Conservation (phyloP, 2,329 filamentous ascomycete genomes). For the Fusarium sp. region DNA sequence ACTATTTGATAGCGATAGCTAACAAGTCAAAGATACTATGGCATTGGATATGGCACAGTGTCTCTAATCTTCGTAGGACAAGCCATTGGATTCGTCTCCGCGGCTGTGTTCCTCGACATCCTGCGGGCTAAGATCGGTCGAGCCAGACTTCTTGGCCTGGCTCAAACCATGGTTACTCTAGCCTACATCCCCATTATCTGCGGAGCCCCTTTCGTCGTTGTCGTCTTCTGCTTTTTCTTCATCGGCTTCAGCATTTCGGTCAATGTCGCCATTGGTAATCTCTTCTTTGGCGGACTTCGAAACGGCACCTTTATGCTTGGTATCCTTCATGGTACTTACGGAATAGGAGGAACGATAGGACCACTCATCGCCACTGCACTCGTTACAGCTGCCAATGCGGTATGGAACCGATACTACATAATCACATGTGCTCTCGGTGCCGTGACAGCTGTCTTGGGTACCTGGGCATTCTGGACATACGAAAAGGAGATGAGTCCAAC, state of each 20-base stretch:
- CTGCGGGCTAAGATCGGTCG: conserved; percentile 73
- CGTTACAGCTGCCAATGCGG: conserved; percentile 65
- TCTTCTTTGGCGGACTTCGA: conserved; percentile 66
- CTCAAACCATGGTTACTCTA: conserved; percentile 65
- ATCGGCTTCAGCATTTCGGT: conserved; percentile 69
- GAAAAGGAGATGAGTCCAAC: conserved; percentile 65
- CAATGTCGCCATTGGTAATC: conserved; percentile 68
- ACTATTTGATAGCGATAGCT: background rate
- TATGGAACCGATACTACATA: conserved; percentile 80
- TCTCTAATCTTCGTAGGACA: conserved; percentile 86
- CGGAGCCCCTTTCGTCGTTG: conserved; percentile 75
- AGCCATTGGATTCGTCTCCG: conserved; percentile 79
- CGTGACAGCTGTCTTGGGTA: conserved; percentile 66
- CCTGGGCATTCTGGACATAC: conserved; percentile 77
- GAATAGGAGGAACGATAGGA: conserved; percentile 72
- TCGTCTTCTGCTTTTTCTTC: conserved; percentile 76
- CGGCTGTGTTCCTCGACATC: conserved; percentile 75
- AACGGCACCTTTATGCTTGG: conserved; percentile 68
- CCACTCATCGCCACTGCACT: conserved; percentile 81
- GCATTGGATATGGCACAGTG: conserved; percentile 80
- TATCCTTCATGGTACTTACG: conserved; percentile 74
- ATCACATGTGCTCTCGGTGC: conserved; percentile 70
- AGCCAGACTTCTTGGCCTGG: conserved; percentile 69
- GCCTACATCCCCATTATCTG: conserved; percentile 74
- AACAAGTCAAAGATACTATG: conserved; percentile 64